Evolutionary conservation across 2,329 filamentous ascomycete species (phyloP), one percentile per base, ranked within the genome.

Genomic region (Akanthomyces lecanii): DNA sequence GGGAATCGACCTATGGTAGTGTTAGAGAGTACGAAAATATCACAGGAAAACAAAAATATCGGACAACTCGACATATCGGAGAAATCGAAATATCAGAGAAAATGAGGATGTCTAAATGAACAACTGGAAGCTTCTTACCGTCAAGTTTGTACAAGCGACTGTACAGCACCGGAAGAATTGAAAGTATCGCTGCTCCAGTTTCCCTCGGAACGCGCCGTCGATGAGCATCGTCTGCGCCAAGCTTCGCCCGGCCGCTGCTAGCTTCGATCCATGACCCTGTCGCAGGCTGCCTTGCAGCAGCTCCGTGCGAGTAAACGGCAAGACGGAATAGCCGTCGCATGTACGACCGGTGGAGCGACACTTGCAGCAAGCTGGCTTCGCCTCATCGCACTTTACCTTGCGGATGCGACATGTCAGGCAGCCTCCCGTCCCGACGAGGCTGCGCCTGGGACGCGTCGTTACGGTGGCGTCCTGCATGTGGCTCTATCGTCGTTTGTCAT

Each of bases 301-400:
- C 44, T 59, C 54, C 30, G 54, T 44, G 14, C 54, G 47, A n/a
- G 45, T 47, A 25, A 59, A 59, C 8, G 61, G 47, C 38, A 59
- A 36, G 5, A n/a, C 45, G 10, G 38, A 52, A 21, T 58, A 59
- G 3, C 54, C 54, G 30, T 63, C 54, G 48, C 61, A 63, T 30
- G 25, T 23, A 10, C 61, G 53, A 12, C 54, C 54, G 28, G 45
- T 63, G 25, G 53, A 44, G 47, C 16, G 42, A 25, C 53, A 56
- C 25, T 28, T 42, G 33, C 11, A 23, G 48, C 53, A 63, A 5
- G 33, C 25, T 16, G 54, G 45, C 45, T 42, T 59, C 45, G 45
- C 56, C 45, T 51, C 56, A 33, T 59, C 45, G 56, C 56, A 51
- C 21, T 63, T 63, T 47, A 63, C 47, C 54, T 58, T 63, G 45